phyloP scores from a whole-genome alignment of 768 basidiomycete species.

The Chalciporus sphaerocephalus region DNA sequence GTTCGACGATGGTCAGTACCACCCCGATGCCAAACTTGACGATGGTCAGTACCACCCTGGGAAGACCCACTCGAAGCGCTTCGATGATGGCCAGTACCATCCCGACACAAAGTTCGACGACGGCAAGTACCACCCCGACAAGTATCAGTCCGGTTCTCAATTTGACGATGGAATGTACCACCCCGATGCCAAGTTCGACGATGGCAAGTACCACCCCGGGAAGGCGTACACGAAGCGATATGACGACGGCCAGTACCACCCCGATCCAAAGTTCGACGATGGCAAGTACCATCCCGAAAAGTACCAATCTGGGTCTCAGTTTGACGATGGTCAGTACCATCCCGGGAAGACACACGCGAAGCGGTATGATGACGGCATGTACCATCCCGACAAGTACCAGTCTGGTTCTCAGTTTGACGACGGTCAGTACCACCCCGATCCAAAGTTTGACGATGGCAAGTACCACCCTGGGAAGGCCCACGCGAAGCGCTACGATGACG shows the following conservation, averaged over 20 bases:
- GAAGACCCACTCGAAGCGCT: neutral
- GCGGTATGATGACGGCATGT: neutral
- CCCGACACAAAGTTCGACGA: slow-evolving; percentile 1
- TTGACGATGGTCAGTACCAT: too few species aligned
- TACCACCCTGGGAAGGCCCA: slow-evolving; percentile 9
- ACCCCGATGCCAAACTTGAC: slow-evolving; percentile 6
- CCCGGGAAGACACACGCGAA: too few species aligned
- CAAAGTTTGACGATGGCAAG: slow-evolving; percentile 6
- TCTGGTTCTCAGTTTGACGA: neutral
- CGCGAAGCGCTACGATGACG: neutral
- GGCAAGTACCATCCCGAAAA: too few species aligned
- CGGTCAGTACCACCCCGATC: neutral
- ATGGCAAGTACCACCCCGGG: too few species aligned
- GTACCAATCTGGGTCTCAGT: too few species aligned
- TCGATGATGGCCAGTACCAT: slow-evolving; percentile 15
- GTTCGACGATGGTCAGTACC: slow-evolving; percentile 4
- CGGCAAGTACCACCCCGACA: neutral
- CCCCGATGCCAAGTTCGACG: too few species aligned
- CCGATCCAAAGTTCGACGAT: too few species aligned
- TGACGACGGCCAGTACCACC: too few species aligned
- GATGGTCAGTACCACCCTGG: slow-evolving; percentile 3
- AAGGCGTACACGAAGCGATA: too few species aligned
- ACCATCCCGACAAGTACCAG: neutral
- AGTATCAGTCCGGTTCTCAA: too few species aligned
- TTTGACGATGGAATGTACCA: too few species aligned